Percentiles rank a stretch among this genome's conserved stretches.
Conservation (phyloP, 2,329 filamentous ascomycete species). For the Hymenoscyphus scutula region DNA sequence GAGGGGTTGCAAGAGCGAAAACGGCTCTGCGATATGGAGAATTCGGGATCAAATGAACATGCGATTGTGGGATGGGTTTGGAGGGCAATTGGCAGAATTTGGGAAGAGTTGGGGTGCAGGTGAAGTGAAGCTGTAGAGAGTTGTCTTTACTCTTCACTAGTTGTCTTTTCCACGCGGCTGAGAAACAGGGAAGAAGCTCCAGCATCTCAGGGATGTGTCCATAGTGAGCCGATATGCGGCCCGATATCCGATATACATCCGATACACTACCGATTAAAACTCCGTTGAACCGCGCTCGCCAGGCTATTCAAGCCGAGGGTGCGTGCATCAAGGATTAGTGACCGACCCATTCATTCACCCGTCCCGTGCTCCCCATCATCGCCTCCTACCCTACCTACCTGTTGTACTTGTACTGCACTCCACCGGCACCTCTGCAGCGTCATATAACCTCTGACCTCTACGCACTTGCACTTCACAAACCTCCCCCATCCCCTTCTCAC, state of each 20-base stretch:
- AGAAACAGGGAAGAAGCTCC: background rate
- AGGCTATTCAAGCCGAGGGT: too few relatives aligned
- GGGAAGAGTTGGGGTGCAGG: background rate
- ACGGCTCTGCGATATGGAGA: background rate
- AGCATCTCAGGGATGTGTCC: too few relatives aligned
- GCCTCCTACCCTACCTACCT: too few relatives aligned
- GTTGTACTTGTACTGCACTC: too few relatives aligned
- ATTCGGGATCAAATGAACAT: background rate
- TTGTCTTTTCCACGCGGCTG: background rate
- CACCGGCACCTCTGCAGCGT: background rate
- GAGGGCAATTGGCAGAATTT: slow-evolving; percentile 1
- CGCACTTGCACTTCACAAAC: background rate
- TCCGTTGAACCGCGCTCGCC: too few relatives aligned
- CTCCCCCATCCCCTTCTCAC: background rate
- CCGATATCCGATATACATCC: too few relatives aligned
- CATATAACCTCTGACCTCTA: background rate
- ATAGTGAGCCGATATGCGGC: too few relatives aligned
- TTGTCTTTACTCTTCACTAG: too few relatives aligned
- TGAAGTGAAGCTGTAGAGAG: background rate
- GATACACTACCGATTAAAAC: too few relatives aligned
- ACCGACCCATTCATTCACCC: too few relatives aligned
- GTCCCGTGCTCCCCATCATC: too few relatives aligned
- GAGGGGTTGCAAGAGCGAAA: background rate
- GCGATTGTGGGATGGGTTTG: background rate
- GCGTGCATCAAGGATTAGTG: too few relatives aligned